Evolutionary conservation across 345 rosid genomes (phyloP).

Genomic region (Citrus unshiu): DNA sequence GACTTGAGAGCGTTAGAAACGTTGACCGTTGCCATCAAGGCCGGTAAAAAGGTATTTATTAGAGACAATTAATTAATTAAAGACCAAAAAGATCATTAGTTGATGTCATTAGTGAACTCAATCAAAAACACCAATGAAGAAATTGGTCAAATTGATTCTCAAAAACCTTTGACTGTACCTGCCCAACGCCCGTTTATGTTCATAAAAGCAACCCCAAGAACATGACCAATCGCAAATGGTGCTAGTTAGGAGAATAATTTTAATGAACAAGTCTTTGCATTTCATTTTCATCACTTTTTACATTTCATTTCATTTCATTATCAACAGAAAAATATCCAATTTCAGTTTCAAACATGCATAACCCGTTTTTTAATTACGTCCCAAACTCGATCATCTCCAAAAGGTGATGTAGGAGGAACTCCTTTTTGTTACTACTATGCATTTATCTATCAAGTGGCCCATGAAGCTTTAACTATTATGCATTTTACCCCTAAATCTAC

Average conservation of each 20-base stretch:
- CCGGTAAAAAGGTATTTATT: slow-evolving; percentile 15
- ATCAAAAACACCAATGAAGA: background rate
- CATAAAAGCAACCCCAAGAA: background rate
- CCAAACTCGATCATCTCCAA: background rate
- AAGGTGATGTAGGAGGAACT: background rate
- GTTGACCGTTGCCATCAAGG: slow-evolving; percentile 20
- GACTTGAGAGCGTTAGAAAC: background rate
- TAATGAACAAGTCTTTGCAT: background rate
- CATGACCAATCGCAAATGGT: background rate
- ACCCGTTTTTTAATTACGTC: background rate
- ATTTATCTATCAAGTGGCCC: background rate
- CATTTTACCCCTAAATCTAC: too few species aligned
- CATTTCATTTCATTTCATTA: background rate
- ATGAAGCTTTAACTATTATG: background rate
- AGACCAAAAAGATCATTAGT: background rate
- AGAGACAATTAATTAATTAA: background rate
- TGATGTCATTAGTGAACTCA: background rate
- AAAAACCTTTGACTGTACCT: slow-evolving; percentile 16
- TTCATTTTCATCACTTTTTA: slow-evolving; percentile 7
- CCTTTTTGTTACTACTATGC: background rate
- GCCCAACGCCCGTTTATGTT: background rate
- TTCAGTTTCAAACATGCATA: background rate
- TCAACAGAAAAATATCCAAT: background rate
- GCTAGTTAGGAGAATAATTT: background rate
- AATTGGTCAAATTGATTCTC: background rate